Conservation (phyloP, 192 early-diverging fungal species). For the Thamnidium elegans region DNA sequence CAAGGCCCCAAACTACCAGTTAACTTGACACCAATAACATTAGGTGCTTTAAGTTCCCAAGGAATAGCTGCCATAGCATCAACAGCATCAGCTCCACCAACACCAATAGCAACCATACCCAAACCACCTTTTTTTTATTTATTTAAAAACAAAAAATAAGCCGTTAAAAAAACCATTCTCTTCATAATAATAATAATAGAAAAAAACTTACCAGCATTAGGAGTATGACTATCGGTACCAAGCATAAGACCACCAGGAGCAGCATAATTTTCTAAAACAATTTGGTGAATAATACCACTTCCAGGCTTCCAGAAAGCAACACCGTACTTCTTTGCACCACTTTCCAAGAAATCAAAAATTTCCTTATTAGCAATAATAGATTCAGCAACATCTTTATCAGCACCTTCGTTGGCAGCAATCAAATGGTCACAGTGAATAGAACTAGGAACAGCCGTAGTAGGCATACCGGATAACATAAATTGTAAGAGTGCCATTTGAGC, state of each 20-base stretch:
- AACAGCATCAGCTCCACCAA: conserved; percentile 98
- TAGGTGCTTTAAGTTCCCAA: conserved; percentile 97
- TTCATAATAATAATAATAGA: background rate
- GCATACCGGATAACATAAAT: conserved; percentile 96
- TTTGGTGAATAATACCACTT: conserved; percentile 98
- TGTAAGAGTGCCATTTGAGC: conserved; percentile 96
- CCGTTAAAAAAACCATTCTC: conserved; percentile 62
- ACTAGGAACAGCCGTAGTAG: conserved; percentile 90
- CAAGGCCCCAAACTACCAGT: conserved; percentile 85
- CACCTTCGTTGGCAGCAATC: conserved; percentile 91
- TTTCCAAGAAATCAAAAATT: conserved; percentile 90
- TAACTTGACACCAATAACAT: conserved; percentile 92
- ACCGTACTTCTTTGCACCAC: conserved; percentile 86
- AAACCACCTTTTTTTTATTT: conserved; percentile 61
- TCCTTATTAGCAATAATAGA: conserved; percentile 90
- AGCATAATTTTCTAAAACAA: conserved; percentile 99
- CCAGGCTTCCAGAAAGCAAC: conserved; percentile 97
- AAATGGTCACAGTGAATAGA: conserved; percentile 99
- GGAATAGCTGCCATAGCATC: conserved; percentile 98
- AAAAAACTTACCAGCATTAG: conserved; percentile 44
- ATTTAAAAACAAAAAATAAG: background rate
- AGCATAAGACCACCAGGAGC: conserved; percentile 97
- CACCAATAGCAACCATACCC: conserved; percentile 96
- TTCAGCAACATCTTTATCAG: conserved; percentile 77
- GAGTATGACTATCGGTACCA: conserved; percentile 87